phyloP scores from a whole-genome alignment of 2,329 filamentous ascomycete genomes.

The Lecanosticta acicola region DNA sequence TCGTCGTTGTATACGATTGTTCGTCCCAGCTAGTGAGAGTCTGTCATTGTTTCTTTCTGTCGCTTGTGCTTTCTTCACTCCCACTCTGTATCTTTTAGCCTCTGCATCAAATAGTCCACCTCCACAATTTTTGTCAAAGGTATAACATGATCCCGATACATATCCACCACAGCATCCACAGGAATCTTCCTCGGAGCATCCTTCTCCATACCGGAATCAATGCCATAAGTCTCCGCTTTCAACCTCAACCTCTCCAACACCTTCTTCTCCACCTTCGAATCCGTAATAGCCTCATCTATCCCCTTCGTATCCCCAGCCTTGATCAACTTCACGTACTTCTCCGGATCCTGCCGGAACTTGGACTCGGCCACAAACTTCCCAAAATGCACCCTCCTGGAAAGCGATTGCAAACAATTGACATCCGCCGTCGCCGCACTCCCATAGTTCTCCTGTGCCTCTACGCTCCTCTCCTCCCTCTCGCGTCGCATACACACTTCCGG shows the following conservation, averaged over 20 bases:
- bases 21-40: not conserved
- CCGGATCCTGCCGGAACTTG: constrained; percentile 81
- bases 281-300: constrained; percentile 86
- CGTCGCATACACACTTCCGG: constrained; percentile 76
- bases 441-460: constrained; percentile 89
- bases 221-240: constrained; percentile 92
- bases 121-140: constrained; percentile 97
- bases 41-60: not conserved
- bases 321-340: constrained; percentile 77
- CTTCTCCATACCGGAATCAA: constrained; percentile 66
- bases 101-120: constrained; percentile 96
- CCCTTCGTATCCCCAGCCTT: constrained; percentile 70
- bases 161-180: constrained; percentile 79
- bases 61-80: constrained; percentile 28
- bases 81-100: constrained; percentile 57
- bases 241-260: constrained; percentile 79
- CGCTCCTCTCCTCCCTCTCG: constrained; percentile 65
- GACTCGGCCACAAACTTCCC: constrained; percentile 97
- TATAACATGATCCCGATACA: constrained; percentile 91
- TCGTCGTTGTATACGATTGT: too few species aligned
- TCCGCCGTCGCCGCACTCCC: constrained; percentile 87
- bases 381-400: constrained; percentile 90
- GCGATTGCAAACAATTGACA: constrained; percentile 80
- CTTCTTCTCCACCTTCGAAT: constrained; percentile 81
- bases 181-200: constrained; percentile 68